phyloP scores from a whole-genome alignment of 2,329 filamentous ascomycete genomes.

The Trichoderma harzianum region DNA sequence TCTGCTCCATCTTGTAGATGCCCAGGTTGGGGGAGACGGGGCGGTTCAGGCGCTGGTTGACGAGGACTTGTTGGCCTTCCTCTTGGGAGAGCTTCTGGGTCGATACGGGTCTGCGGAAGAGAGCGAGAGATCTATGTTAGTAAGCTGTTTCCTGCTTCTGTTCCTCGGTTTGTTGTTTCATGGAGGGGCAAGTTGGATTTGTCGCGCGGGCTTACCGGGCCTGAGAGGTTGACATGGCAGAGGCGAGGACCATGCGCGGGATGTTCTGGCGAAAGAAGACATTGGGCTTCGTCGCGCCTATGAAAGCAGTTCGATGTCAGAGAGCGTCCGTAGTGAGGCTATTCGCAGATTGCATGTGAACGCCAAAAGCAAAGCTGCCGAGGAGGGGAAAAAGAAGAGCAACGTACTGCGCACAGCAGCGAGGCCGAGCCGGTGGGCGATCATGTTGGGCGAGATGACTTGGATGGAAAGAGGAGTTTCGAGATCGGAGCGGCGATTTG shows the following conservation, averaged over 20 bases:
- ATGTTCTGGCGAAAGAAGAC: slow-evolving; percentile 47
- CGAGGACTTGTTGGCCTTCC: slow-evolving; percentile 65
- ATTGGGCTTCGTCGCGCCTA: slow-evolving; percentile 43
- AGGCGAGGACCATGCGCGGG: slow-evolving; percentile 44
- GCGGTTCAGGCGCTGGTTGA: slow-evolving; percentile 73
- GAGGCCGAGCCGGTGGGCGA: slow-evolving; percentile 55
- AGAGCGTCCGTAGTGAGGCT: slow-evolving; percentile 15
- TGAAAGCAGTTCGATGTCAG: neutral
- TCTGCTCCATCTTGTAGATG: slow-evolving; percentile 86
- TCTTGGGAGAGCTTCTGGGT: slow-evolving; percentile 55
- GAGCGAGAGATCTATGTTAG: slow-evolving; percentile 4
- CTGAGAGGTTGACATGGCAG: slow-evolving; percentile 42
- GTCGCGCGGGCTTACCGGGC: slow-evolving; percentile 40
- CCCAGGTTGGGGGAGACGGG: slow-evolving; percentile 80
- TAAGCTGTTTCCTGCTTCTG: neutral
- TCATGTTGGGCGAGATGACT: slow-evolving; percentile 42
- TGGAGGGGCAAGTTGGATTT: neutral
- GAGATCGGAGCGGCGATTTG: neutral
- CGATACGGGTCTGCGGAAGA: slow-evolving; percentile 44
- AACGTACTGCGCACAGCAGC: slow-evolving; percentile 58
- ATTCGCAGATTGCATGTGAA: slow-evolving; percentile 20
- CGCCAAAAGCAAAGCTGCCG: neutral
- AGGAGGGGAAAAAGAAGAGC: slow-evolving; percentile 24
- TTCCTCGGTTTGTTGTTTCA: neutral
- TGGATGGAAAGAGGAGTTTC: neutral